A percentile compares a stretch with the other conserved stretches of the same genome.
These are phyloP conservation scores for Penicillium sp. DNA, from an alignment of 2,329 filamentous ascomycete species.

Conservation along the genomic window DNA sequence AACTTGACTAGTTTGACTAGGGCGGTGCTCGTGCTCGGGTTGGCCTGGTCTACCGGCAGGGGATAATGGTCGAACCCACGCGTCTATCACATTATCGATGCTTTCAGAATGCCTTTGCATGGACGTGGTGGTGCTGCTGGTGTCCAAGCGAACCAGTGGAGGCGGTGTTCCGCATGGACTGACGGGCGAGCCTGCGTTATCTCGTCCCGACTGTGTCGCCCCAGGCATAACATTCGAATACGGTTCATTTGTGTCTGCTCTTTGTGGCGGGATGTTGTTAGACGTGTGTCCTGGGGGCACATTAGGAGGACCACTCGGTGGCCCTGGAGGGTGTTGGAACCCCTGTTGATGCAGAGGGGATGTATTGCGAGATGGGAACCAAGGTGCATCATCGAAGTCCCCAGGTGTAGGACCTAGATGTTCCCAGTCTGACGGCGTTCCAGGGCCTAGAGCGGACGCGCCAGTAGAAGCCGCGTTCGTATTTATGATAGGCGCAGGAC, in stretches of 20 bases:
- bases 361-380: constrained; percentile 21
- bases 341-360: constrained; percentile 8
- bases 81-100: constrained; percentile 45
- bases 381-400: constrained; percentile 37
- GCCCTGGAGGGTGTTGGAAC: constrained; percentile 14
- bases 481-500: constrained; percentile 8
- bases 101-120: constrained; percentile 32
- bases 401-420: constrained; percentile 38
- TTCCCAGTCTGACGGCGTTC: constrained; percentile 49
- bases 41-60: constrained; percentile 19
- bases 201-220: constrained; percentile 1
- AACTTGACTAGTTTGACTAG: constrained; percentile 13
- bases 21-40: constrained; percentile 8
- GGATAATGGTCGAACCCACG: constrained; percentile 40
- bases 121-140: constrained; percentile 28
- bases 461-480: constrained; percentile 21
- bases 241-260: constrained; percentile 11
- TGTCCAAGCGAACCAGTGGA: constrained; percentile 29
- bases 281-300: constrained; percentile 4
- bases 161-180: constrained; percentile 23
- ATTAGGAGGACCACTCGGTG: constrained; percentile 10
- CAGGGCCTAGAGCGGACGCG: constrained; percentile 40
- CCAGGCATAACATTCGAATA: constrained; percentile 1
- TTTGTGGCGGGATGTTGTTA: constrained; percentile 6
- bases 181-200: constrained; percentile 21